phyloP scores from a whole-genome alignment of 2,329 filamentous ascomycete species.

The Chaetomium strumarium region DNA sequence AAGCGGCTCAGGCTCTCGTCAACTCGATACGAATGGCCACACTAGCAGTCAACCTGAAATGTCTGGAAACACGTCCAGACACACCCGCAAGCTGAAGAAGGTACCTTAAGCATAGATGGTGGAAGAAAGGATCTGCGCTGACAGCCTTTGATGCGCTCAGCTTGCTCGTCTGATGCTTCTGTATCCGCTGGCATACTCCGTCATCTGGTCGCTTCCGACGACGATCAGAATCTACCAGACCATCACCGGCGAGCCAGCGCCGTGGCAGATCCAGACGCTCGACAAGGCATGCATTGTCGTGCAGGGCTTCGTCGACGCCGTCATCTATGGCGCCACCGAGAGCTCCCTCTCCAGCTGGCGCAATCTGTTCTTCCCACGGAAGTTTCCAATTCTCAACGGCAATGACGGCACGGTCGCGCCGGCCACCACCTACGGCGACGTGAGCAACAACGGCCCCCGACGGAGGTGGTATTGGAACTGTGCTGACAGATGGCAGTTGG shows the following conservation, averaged over 20 bases:
- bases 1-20: slow-evolving; percentile 22
- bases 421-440: background rate
- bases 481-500: background rate
- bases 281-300: slow-evolving; percentile 37
- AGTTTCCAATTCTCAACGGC: background rate
- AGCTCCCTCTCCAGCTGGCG: slow-evolving; percentile 19
- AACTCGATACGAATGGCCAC: slow-evolving; percentile 18
- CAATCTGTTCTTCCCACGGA: slow-evolving; percentile 11
- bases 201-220: slow-evolving; percentile 38
- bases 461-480: background rate
- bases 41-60: background rate
- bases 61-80: background rate
- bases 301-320: slow-evolving; percentile 36
- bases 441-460: background rate
- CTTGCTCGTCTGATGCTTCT: slow-evolving; percentile 38
- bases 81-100: slow-evolving; percentile 23
- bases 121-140: background rate
- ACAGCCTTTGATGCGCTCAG: slow-evolving; percentile 18
- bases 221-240: slow-evolving; percentile 36
- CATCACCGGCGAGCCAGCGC: slow-evolving; percentile 29
- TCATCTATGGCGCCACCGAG: slow-evolving; percentile 33
- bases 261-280: slow-evolving; percentile 32
- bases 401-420: background rate
- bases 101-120: slow-evolving; percentile 2
- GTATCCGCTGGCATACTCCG: slow-evolving; percentile 37